Percentiles rank a stretch among this genome's conserved stretches.
These are phyloP conservation scores for Yarrowia keelungensis DNA, from an alignment of 805 yeast genomes.

Conservation along the genomic window DNA sequence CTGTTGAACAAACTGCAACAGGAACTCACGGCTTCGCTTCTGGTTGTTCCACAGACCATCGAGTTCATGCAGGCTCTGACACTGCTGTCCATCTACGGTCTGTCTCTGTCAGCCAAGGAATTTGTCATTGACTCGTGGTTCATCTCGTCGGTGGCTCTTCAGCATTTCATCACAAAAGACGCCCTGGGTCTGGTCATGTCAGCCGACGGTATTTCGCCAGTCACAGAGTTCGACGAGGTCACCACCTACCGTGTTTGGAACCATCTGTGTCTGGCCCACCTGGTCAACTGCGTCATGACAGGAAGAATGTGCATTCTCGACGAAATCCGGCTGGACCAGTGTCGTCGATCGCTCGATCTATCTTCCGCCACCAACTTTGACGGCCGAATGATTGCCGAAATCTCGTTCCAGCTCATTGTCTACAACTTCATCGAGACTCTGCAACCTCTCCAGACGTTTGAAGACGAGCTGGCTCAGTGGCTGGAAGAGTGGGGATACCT, in stretches of 20 bases:
- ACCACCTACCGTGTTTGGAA: constrained; percentile 73
- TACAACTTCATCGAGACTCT: constrained; percentile 62
- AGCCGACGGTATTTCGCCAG: constrained; percentile 48
- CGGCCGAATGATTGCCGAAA: constrained; percentile 82
- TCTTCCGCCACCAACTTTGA: constrained; percentile 76
- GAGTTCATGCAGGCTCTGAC: constrained; percentile 75
- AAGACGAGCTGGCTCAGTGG: constrained; percentile 65
- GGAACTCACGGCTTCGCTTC: constrained; percentile 58
- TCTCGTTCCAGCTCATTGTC: constrained; percentile 63
- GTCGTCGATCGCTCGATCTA: constrained; percentile 63
- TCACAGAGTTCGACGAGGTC: constrained; percentile 58
- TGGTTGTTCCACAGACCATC: constrained; percentile 56
- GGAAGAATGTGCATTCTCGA: constrained; percentile 72
- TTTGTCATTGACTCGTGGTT: constrained; percentile 73
- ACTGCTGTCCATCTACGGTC: constrained; percentile 67
- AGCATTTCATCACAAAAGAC: constrained; percentile 64
- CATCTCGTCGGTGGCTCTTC: constrained; percentile 68
- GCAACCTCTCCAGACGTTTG: constrained; percentile 51
- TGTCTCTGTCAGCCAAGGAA: constrained; percentile 62
- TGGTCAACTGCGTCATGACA: constrained; percentile 67
- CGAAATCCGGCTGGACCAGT: constrained; percentile 63
- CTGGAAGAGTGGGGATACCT: constrained; percentile 71
- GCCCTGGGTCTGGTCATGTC: constrained; percentile 45
- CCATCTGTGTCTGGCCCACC: constrained; percentile 70
- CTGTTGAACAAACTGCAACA: constrained; percentile 57